Conservation (phyloP, 2,329 filamentous ascomycete genomes). For the Botryosphaeria dothidea region DNA sequence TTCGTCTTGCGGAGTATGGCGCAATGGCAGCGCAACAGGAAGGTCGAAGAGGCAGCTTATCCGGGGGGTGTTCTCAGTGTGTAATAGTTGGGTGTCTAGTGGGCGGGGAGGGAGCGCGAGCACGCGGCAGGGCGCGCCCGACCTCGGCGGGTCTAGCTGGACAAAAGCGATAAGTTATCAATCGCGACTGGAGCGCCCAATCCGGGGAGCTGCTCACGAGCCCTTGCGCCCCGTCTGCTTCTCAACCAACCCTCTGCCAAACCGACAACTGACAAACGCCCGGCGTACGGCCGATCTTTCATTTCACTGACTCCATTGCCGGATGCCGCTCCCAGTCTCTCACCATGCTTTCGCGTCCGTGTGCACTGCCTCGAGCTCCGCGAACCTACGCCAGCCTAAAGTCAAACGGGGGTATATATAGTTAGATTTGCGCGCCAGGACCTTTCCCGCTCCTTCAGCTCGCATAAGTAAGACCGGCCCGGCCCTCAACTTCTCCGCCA, state of each 20-base stretch:
- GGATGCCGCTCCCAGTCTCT: background rate
- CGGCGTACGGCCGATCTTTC: background rate
- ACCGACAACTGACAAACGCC: background rate
- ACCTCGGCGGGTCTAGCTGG: background rate
- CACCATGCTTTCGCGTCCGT: background rate
- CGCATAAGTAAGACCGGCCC: background rate
- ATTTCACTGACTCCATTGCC: background rate
- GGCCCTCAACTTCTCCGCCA: background rate
- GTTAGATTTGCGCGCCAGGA: background rate
- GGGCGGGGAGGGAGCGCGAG: background rate
- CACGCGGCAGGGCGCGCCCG: background rate
- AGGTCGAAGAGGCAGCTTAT: background rate
- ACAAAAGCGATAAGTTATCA: background rate
- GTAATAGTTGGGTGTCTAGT: background rate
- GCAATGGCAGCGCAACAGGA: background rate
- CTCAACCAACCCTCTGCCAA: background rate
- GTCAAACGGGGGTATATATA: background rate
- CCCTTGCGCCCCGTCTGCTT: too few relatives aligned
- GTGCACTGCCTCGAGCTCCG: background rate
- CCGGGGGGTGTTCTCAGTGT: background rate
- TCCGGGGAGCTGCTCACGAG: slow-evolving; percentile 4
- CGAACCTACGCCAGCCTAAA: background rate
- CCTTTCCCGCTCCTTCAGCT: background rate
- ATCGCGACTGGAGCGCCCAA: background rate
- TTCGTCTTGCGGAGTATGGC: background rate